Evolutionary conservation across 371 early-diverging fungal species (phyloP).

Genomic region (Circinella umbellata): DNA sequence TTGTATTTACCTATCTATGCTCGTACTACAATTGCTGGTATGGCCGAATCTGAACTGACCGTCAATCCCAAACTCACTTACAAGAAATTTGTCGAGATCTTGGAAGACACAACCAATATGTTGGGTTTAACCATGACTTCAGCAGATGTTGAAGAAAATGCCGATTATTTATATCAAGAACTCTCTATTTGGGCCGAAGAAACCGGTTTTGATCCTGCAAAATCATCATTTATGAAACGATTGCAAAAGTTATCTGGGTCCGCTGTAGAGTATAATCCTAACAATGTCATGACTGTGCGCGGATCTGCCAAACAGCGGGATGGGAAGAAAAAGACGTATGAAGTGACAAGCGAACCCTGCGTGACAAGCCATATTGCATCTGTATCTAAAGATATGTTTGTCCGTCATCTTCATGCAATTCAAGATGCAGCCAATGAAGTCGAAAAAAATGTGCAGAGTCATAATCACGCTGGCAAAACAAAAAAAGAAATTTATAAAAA

Average conservation of each 20-base stretch:
- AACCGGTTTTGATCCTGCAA: not conserved
- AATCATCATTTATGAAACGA: conserved; percentile 10
- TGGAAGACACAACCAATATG: conserved; percentile 4
- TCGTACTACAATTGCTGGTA: conserved; percentile 43
- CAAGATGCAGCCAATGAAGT: conserved; percentile 30
- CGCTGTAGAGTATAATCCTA: not conserved
- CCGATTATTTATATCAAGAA: conserved; percentile 1
- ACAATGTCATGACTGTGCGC: not conserved
- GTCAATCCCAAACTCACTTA: not conserved
- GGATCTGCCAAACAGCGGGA: not conserved
- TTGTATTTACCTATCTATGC: conserved; percentile 40
- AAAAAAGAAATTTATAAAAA: conserved; percentile 10
- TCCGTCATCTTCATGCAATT: conserved; percentile 37
- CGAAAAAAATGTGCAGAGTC: not conserved
- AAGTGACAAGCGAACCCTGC: conserved; percentile 30
- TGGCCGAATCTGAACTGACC: conserved; percentile 28
- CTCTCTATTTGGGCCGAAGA: not conserved
- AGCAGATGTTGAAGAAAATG: not conserved
- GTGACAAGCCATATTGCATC: conserved; percentile 52
- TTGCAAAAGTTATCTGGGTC: not conserved
- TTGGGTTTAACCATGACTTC: not conserved
- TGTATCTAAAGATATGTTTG: conserved; percentile 52
- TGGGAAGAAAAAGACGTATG: not conserved
- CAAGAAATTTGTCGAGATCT: not conserved
- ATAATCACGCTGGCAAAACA: not conserved